Evolutionary conservation across 1,284 basidiomycete genomes (phyloP).

Genomic region (Pseudozyma pruni): DNA sequence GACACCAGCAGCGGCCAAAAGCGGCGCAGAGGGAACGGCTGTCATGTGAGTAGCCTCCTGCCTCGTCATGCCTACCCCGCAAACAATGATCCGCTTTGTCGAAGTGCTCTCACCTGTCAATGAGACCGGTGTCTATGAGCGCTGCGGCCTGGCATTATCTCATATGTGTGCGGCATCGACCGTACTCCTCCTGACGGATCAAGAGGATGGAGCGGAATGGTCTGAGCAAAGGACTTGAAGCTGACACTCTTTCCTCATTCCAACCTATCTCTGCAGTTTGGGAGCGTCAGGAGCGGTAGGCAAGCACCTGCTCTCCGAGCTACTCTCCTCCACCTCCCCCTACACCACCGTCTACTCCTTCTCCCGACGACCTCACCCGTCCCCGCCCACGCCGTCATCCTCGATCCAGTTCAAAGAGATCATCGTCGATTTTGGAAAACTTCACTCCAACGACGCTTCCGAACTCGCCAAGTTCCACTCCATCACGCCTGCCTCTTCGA

Average conservation of each 20-base stretch:
- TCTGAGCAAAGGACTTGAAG: too few relatives aligned
- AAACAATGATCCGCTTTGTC: too few relatives aligned
- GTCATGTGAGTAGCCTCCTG: too few relatives aligned
- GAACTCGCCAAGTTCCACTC: constrained; percentile 34
- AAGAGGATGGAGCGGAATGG: too few relatives aligned
- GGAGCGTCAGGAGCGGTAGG: constrained; percentile 59
- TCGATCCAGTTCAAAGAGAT: constrained; percentile 56
- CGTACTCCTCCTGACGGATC: too few relatives aligned
- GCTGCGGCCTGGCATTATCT: too few relatives aligned
- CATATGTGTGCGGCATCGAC: too few relatives aligned
- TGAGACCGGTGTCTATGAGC: too few relatives aligned
- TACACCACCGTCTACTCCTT: constrained; percentile 75
- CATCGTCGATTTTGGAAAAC: constrained; percentile 51
- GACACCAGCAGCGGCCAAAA: too few relatives aligned
- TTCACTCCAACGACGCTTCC: constrained; percentile 11
- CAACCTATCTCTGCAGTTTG: constrained; percentile 16
- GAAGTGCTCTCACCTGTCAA: too few relatives aligned
- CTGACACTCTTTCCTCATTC: not conserved
- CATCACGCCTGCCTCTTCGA: constrained; percentile 16
- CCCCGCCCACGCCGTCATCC: constrained; percentile 54
- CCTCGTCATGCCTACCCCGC: too few relatives aligned
- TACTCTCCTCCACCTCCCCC: constrained; percentile 20
- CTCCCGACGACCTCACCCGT: constrained; percentile 72
- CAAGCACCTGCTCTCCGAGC: constrained; percentile 35
- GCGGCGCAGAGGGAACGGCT: too few relatives aligned